A percentile compares a stretch with the other conserved stretches of the same genome.
phyloP scores from a whole-genome alignment of 257 asterid species.

The Verbascum thapsus region DNA sequence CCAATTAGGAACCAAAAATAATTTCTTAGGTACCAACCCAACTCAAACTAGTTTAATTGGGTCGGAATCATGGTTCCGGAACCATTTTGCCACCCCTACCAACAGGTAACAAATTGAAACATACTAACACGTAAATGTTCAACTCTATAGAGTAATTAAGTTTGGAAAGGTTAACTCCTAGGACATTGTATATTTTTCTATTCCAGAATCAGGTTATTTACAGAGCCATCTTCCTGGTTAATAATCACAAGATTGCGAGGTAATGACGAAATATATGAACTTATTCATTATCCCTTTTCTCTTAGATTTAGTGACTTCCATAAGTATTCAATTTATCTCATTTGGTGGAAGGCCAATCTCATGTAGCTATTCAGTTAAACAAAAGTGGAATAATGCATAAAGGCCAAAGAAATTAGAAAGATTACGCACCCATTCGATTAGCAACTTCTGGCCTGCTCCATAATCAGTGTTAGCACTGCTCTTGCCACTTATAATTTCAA shows the following conservation, averaged over 20 bases:
- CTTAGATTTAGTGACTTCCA: neutral
- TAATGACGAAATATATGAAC: neutral
- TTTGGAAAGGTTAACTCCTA: too few species aligned
- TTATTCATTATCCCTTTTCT: neutral
- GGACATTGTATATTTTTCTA: too few species aligned
- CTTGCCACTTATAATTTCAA: conserved; percentile 77
- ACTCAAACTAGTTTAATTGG: too few species aligned
- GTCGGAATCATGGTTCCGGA: too few species aligned
- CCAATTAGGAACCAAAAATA: too few species aligned
- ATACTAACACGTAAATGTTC: too few species aligned
- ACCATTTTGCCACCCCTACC: too few species aligned
- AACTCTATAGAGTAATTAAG: too few species aligned
- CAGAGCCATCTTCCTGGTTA: too few species aligned
- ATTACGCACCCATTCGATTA: conserved; percentile 78
- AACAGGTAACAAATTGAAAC: neutral
- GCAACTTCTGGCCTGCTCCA: conserved; percentile 61
- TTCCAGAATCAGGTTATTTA: too few species aligned
- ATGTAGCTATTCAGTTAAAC: neutral
- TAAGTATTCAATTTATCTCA: neutral
- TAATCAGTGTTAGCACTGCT: conserved; percentile 59
- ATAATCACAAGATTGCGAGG: too few species aligned
- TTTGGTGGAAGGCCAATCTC: neutral
- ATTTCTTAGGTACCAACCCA: too few species aligned
- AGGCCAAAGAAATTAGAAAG: conserved; percentile 25
- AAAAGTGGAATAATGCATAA: neutral